Conservation (phyloP, 768 basidiomycete species). For the Leucosporidium yakuticum region DNA sequence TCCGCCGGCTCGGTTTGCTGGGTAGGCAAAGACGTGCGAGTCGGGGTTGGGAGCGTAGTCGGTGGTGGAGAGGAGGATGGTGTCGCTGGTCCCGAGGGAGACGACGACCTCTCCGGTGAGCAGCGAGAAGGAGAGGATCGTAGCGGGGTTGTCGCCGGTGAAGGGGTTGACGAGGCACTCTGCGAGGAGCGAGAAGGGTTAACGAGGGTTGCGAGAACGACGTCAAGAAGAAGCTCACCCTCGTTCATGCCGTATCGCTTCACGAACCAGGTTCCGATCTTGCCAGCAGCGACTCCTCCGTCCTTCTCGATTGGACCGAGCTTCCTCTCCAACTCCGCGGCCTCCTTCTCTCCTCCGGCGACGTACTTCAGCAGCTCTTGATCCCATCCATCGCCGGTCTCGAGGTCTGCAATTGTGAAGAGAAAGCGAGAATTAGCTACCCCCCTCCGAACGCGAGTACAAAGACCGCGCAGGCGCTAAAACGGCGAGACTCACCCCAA, state of each 20-base stretch:
- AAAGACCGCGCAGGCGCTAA: slow-evolving; percentile 46
- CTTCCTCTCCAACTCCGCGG: slow-evolving; percentile 55
- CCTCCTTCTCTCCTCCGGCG: slow-evolving; percentile 57
- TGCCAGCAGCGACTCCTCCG: slow-evolving; percentile 63
- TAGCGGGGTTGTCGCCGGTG: slow-evolving; percentile 85
- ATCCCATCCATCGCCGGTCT: neutral
- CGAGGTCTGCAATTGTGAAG: neutral
- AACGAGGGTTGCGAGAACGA: slow-evolving; percentile 4
- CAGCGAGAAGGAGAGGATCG: slow-evolving; percentile 61
- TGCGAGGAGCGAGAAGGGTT: slow-evolving; percentile 34
- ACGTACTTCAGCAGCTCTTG: slow-evolving; percentile 36
- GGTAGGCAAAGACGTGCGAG: slow-evolving; percentile 68
- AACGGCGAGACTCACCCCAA: slow-evolving; percentile 51
- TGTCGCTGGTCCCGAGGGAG: slow-evolving; percentile 82
- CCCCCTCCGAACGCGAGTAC: no score
- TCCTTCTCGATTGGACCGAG: slow-evolving; percentile 70
- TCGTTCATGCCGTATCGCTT: slow-evolving; percentile 55
- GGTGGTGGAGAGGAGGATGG: slow-evolving; percentile 70
- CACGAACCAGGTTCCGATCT: slow-evolving; percentile 63
- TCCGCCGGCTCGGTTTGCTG: slow-evolving; percentile 48
- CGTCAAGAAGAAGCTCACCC: neutral
- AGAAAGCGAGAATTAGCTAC: neutral
- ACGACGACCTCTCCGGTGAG: slow-evolving; percentile 74
- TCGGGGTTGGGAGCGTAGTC: slow-evolving; percentile 61
- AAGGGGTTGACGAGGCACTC: slow-evolving; percentile 77